These are phyloP conservation scores for Glaciozyma antarctica DNA, from an alignment of 768 basidiomycete genomes.

Conservation along the genomic window DNA sequence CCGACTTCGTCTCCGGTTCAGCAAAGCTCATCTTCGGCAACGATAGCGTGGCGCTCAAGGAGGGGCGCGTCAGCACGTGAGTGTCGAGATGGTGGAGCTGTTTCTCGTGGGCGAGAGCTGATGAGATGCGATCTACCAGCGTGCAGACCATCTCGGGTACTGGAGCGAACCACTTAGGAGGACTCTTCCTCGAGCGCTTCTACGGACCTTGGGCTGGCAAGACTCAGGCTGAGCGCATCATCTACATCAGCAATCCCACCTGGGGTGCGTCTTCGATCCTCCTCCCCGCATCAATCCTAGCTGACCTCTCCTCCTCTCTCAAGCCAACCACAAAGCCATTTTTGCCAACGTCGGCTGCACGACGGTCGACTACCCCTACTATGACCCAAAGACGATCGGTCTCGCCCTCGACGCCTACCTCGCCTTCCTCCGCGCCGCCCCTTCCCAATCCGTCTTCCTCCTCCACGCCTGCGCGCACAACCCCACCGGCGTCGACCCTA, in stretches of 20 bases:
- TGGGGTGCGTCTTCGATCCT: constrained; percentile 58
- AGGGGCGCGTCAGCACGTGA: constrained; percentile 51
- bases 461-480: constrained; percentile 98
- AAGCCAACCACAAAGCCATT: constrained; percentile 62
- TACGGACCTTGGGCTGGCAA: constrained; percentile 50
- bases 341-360: constrained; percentile 79
- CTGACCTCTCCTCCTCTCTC: constrained; percentile 31
- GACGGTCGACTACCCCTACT: constrained; percentile 76
- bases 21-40: constrained; percentile 83
- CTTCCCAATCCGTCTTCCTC: constrained; percentile 72
- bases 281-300: neutral
- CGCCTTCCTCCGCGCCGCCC: constrained; percentile 48
- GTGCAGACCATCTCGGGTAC: constrained; percentile 97
- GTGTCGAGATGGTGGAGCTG: constrained; percentile 37
- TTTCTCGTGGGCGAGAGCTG: neutral
- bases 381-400: constrained; percentile 69
- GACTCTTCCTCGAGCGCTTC: constrained; percentile 78
- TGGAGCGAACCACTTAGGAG: constrained; percentile 91
- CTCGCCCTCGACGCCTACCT: constrained; percentile 76
- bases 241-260: constrained; percentile 86
- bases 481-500: constrained; percentile 88
- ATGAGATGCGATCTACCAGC: constrained; percentile 43
- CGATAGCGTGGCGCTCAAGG: constrained; percentile 61
- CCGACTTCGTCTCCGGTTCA: constrained; percentile 74
- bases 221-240: constrained; percentile 48